These are phyloP conservation scores for Wickerhamomyces queroliae DNA, from an alignment of 805 yeast genomes.

Conservation along the genomic window DNA sequence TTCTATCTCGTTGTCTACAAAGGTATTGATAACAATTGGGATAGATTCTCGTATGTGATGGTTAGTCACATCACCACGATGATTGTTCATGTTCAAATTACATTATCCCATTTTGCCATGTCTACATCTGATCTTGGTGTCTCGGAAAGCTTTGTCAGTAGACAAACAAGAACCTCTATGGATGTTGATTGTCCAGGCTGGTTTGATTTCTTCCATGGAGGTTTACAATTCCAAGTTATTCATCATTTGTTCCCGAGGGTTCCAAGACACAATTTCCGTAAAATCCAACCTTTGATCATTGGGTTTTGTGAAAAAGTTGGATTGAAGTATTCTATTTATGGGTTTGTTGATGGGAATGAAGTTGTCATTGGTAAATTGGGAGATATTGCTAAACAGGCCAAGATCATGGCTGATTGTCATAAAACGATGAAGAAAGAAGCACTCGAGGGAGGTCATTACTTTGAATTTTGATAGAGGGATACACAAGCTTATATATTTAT, in stretches of 20 bases:
- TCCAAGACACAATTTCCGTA: constrained; percentile 82
- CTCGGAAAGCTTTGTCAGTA: constrained; percentile 69
- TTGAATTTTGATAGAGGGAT: constrained; percentile 8
- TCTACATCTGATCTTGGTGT: constrained; percentile 83
- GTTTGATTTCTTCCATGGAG: constrained; percentile 90
- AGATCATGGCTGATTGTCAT: constrained; percentile 68
- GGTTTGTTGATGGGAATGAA: constrained; percentile 73
- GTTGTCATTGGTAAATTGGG: constrained; percentile 63
- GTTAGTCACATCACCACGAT: constrained; percentile 77
- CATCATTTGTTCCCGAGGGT: constrained; percentile 87
- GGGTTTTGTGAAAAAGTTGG: constrained; percentile 76
- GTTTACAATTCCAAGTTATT: constrained; percentile 85
- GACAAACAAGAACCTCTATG: constrained; percentile 89
- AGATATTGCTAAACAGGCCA: constrained; percentile 76
- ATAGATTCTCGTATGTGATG: constrained; percentile 54
- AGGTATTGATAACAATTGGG: constrained; percentile 44
- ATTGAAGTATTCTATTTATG: constrained; percentile 75
- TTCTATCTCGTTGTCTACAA: constrained; percentile 57
- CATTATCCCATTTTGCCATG: constrained; percentile 89
- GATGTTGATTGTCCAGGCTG: constrained; percentile 92
- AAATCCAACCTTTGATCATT: constrained; percentile 65
- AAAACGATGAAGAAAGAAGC: constrained; percentile 54
- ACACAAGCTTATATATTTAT: no score
- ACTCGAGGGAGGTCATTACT: constrained; percentile 18
- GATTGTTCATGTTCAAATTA: constrained; percentile 93